These are phyloP conservation scores for Bassia scoparia DNA, from an alignment of 148 eudicot species.

Conservation along the genomic window DNA sequence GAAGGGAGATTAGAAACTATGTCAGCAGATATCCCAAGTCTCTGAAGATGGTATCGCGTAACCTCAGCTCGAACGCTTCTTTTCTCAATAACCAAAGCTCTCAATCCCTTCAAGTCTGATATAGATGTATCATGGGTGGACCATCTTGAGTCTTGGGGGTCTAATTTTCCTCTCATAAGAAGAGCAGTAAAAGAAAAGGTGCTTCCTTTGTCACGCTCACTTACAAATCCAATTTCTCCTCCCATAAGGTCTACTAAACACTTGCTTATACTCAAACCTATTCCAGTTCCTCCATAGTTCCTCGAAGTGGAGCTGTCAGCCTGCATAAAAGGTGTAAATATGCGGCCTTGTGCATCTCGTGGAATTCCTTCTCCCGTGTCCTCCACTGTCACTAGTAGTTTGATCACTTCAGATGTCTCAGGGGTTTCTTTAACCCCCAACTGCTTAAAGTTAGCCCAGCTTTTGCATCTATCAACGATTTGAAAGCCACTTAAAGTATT, in stretches of 20 bases:
- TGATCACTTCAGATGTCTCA: slow-evolving; percentile 37
- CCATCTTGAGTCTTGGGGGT: slow-evolving; percentile 34
- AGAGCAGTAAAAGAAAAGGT: slow-evolving; percentile 76
- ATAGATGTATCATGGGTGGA: slow-evolving; percentile 38
- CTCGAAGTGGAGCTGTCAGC: slow-evolving; percentile 95
- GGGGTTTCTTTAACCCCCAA: slow-evolving; percentile 20
- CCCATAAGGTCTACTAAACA: slow-evolving; percentile 84
- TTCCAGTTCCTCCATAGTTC: slow-evolving; percentile 95
- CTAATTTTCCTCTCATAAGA: slow-evolving; percentile 41
- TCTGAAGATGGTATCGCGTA: slow-evolving; percentile 66
- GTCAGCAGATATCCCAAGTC: slow-evolving; percentile 63
- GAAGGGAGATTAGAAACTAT: slow-evolving; percentile 39
- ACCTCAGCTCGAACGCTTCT: slow-evolving; percentile 63
- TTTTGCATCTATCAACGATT: slow-evolving; percentile 61
- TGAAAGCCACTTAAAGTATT: slow-evolving; percentile 67
- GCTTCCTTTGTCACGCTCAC: slow-evolving; percentile 60
- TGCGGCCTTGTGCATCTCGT: slow-evolving; percentile 56
- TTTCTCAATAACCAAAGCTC: slow-evolving; percentile 64
- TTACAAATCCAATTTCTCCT: slow-evolving; percentile 85
- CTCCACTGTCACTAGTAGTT: slow-evolving; percentile 68
- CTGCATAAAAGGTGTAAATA: slow-evolving; percentile 94
- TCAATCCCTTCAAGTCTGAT: slow-evolving; percentile 58
- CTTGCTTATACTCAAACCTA: slow-evolving; percentile 90
- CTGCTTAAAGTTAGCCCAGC: slow-evolving; percentile 59
- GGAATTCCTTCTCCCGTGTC: slow-evolving; percentile 93